Base-by-base conservation (phyloP, 2,329 filamentous ascomycete species). In the Alternaria hordeiaustralica region DNA sequence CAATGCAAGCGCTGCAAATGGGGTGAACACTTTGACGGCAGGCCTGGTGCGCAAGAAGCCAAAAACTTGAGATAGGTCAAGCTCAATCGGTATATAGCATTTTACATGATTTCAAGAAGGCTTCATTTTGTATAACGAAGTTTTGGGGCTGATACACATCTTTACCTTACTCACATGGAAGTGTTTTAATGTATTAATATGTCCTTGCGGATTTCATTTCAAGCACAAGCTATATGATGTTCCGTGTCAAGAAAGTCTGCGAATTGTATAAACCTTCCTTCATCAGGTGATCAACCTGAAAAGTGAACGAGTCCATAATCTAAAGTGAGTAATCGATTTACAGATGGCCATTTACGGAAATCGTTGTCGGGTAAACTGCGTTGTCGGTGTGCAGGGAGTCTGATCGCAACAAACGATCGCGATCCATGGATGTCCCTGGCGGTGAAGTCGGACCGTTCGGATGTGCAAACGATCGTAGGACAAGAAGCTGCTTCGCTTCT, bases 1-100 rank as follows among this genome's bases (percentile, higher is more conserved):
- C 6, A 55, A 68, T 18, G 36, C 59, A 9, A 56, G 54, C 18
- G 56, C 55, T 50, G 54, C 66, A 26, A 71, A 73, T 50, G 68
- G 68, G 1, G 71, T 77, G 11, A 77, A 78, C 13, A 75, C 71
- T 7, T 68, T 80, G 4, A 64, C 68, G 1, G 68, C 65, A n/a
- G 74, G 72, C 1, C 53, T 80, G 59, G 75, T 80, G 44, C 72
- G 78, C 43, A 78, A 75, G 70, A 80, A 79, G 62, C 72, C 75
- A 3, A 80, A 77, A 61, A 44, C 36, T 50, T 71, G 61, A 74
- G 33, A 41, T 18, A 41, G 36, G 36, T 15, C 18, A 9, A 41
- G 15, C 36, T 41, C 36, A 18, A 41, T 41, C 36, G 36, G 36
- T 41, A n/a, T 10, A 41, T 41, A 15, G 36, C 36, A n/a, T 41